These are phyloP conservation scores for Zalerion maritima DNA, from an alignment of 495 filamentous ascomycete genomes.

Conservation along the genomic window DNA sequence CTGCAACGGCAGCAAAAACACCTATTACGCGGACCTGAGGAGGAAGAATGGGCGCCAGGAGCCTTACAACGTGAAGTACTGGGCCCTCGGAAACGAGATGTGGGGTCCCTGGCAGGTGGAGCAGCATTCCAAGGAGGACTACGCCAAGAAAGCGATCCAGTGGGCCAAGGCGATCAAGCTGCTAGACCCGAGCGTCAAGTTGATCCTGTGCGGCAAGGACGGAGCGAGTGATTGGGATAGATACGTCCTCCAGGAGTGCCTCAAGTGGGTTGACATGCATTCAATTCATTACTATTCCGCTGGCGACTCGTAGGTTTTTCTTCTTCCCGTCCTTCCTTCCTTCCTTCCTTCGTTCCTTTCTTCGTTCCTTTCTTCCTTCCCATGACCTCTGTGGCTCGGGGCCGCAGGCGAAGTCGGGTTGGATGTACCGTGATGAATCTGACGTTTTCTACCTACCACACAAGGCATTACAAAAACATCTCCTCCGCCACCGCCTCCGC, in stretches of 20 bases:
- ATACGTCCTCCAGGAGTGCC: conserved; percentile 43
- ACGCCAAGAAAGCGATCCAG: conserved; percentile 48
- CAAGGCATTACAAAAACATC: conserved; percentile 33
- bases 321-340: too few species aligned
- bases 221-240: conserved; percentile 44
- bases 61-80: conserved; percentile 36
- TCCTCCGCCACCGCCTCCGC: conserved; percentile 44
- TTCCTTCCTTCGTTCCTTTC: too few species aligned
- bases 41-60: conserved; percentile 47
- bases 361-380: too few species aligned
- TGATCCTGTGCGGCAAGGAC: conserved; percentile 48
- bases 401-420: too few species aligned
- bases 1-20: conserved; percentile 44
- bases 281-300: too few species aligned
- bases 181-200: conserved; percentile 39
- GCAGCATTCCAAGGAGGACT: conserved; percentile 48
- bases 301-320: too few species aligned
- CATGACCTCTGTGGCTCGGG: conserved; percentile 44
- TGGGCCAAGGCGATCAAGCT: conserved; percentile 55
- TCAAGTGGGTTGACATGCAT: conserved; percentile 43
- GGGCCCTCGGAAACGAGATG: conserved; percentile 39
- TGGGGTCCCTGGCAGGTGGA: conserved; percentile 54
- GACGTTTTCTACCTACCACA: conserved; percentile 13
- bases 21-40: conserved; percentile 51
- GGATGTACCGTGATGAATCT: too few species aligned